Percentiles rank a stretch among this genome's conserved stretches.
These are phyloP conservation scores for Stachybotrys chlorohalonatus DNA, from an alignment of 2,329 filamentous ascomycete genomes.

Conservation along the genomic window DNA sequence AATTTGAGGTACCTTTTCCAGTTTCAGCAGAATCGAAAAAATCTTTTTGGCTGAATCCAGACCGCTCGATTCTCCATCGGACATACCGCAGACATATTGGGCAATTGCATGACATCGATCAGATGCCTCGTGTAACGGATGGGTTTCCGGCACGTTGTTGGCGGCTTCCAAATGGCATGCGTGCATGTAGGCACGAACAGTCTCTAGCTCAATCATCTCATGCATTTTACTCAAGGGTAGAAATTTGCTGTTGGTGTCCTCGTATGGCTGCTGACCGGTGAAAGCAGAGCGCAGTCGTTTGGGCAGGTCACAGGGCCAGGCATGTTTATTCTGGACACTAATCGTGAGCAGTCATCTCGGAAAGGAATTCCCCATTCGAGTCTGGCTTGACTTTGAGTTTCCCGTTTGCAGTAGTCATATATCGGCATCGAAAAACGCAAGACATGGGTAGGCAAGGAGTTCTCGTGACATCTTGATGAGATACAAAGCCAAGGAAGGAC, in stretches of 20 bases:
- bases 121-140: neutral
- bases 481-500: too few relatives aligned
- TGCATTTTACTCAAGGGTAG: neutral
- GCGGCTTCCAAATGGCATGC: neutral
- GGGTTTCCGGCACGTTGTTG: neutral
- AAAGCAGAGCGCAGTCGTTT: too few relatives aligned
- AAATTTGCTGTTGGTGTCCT: neutral
- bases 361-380: too few relatives aligned
- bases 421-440: too few relatives aligned
- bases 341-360: too few relatives aligned
- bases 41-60: neutral
- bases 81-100: neutral
- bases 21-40: neutral
- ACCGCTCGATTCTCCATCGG: neutral
- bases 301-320: too few relatives aligned
- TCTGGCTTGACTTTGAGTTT: too few relatives aligned
- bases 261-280: neutral
- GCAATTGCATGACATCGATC: neutral
- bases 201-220: neutral
- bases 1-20: neutral
- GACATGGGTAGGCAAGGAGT: too few relatives aligned
- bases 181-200: neutral
- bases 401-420: too few relatives aligned
- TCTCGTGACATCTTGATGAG: too few relatives aligned
- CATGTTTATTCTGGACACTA: too few relatives aligned